Conservation (phyloP, 805 yeast genomes). For the Teunomyces cretensis region DNA sequence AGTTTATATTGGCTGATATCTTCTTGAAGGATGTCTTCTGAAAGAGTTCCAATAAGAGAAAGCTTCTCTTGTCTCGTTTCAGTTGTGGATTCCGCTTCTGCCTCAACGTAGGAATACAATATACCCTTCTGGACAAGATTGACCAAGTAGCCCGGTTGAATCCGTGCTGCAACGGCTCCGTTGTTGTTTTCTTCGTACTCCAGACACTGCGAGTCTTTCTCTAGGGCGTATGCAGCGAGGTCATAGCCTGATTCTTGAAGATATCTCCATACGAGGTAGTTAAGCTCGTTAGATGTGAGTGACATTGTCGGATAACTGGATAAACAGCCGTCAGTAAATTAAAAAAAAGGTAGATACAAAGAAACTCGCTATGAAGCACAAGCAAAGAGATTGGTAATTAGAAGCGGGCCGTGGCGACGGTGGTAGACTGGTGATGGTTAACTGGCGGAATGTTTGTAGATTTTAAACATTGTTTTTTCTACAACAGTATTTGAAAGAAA, state of each 20-base stretch:
- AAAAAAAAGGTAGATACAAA: background rate
- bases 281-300: conserved; percentile 76
- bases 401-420: background rate
- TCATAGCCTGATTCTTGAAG: conserved; percentile 82
- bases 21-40: conserved; percentile 50
- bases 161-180: conserved; percentile 40
- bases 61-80: conserved; percentile 9
- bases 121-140: conserved; percentile 84
- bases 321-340: background rate
- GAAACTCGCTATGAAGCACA: background rate
- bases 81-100: conserved; percentile 1
- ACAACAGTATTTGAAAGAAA: background rate
- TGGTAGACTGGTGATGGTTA: background rate
- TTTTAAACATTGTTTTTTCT: background rate
- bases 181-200: conserved; percentile 48
- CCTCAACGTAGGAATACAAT: conserved; percentile 47
- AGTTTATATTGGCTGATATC: conserved; percentile 28
- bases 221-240: conserved; percentile 75
- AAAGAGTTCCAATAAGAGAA: conserved; percentile 7
- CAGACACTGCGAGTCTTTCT: conserved; percentile 66
- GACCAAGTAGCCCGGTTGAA: conserved; percentile 81
- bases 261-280: conserved; percentile 91
- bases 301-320: conserved; percentile 52
- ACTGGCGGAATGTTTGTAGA: background rate
- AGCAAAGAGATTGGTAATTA: background rate